phyloP scores from a whole-genome alignment of 2,329 filamentous ascomycete species.

The Nannizziopsis arthrosporioides region DNA sequence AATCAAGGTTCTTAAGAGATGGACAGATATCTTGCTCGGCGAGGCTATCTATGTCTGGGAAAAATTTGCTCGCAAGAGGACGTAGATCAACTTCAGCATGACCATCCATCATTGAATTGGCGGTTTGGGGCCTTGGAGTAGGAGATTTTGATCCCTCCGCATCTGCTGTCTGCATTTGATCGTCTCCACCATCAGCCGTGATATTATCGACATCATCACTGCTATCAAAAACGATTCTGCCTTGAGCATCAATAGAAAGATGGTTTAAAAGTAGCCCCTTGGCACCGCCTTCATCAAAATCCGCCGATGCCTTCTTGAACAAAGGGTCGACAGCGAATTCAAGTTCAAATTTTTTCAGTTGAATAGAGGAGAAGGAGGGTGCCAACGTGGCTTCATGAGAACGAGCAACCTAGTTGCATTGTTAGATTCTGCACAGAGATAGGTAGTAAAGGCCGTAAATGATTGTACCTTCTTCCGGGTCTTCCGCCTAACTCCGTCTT shows the following conservation, averaged over 20 bases:
- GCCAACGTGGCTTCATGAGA: conserved; percentile 90
- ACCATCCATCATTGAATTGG: conserved; percentile 29
- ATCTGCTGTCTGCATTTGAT: conserved; percentile 31
- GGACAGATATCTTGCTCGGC: conserved; percentile 89
- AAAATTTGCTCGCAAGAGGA: conserved; percentile 66
- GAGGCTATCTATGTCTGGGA: conserved; percentile 64
- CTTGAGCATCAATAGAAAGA: conserved; percentile 83
- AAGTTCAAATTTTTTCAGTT: conserved; percentile 93
- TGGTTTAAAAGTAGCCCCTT: conserved; percentile 93
- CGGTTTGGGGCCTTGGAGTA: conserved; percentile 25
- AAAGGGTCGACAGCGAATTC: conserved; percentile 93
- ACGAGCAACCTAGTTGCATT: conserved; percentile 39
- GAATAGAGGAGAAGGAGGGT: conserved; percentile 72
- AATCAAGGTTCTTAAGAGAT: conserved; percentile 83
- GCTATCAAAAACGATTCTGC: conserved; percentile 94
- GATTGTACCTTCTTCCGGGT: conserved; percentile 57
- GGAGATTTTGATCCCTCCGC: conserved; percentile 32
- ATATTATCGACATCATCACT: conserved; percentile 66
- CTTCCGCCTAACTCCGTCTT: conserved; percentile 38
- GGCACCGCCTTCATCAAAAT: conserved; percentile 95
- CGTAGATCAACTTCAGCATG: conserved; percentile 69
- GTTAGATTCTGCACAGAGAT: not conserved
- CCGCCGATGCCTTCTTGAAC: conserved; percentile 98
- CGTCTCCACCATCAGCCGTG: conserved; percentile 27
- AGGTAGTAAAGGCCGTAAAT: not conserved